These are phyloP conservation scores for Xylaria longipes DNA, from an alignment of 495 filamentous ascomycete genomes.

Conservation along the genomic window DNA sequence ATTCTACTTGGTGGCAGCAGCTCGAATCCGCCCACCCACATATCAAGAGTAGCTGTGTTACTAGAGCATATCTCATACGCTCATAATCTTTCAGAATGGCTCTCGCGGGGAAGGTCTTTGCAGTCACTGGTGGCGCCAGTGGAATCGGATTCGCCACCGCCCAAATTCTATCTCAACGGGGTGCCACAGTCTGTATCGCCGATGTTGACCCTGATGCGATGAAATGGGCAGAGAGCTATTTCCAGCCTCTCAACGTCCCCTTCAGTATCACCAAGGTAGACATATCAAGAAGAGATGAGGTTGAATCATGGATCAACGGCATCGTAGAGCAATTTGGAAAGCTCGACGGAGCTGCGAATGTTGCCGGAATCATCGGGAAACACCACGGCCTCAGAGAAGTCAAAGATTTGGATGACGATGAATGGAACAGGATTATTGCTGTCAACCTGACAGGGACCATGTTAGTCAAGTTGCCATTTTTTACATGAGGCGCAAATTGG, in stretches of 20 bases:
- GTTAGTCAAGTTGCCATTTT: slow-evolving; percentile 37
- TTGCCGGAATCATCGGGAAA: slow-evolving; percentile 56
- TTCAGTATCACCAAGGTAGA: slow-evolving; percentile 42
- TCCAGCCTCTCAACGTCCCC: slow-evolving; percentile 34
- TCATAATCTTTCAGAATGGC: slow-evolving; percentile 27
- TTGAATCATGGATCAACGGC: slow-evolving; percentile 45
- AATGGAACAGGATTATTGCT: slow-evolving; percentile 60
- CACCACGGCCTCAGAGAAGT: slow-evolving; percentile 40
- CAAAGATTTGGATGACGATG: slow-evolving; percentile 47
- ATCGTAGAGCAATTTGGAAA: slow-evolving; percentile 42
- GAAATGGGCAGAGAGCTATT: slow-evolving; percentile 37
- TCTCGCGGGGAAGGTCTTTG: slow-evolving; percentile 56
- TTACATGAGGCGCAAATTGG: slow-evolving; percentile 5
- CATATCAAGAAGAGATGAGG: slow-evolving; percentile 41
- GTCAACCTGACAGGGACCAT: slow-evolving; percentile 65
- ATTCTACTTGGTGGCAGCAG: slow-evolving; percentile 4
- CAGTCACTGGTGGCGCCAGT: slow-evolving; percentile 60
- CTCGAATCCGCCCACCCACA: neutral
- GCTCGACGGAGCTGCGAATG: slow-evolving; percentile 65
- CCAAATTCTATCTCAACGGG: slow-evolving; percentile 53
- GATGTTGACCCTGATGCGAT: slow-evolving; percentile 55
- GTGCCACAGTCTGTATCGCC: slow-evolving; percentile 59
- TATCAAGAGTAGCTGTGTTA: slow-evolving; percentile 2
- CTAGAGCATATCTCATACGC: neutral
- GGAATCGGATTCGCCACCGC: slow-evolving; percentile 66